phyloP scores from a whole-genome alignment of 352 stramenopile genomes.

The Globisporangium okanoganense region DNA sequence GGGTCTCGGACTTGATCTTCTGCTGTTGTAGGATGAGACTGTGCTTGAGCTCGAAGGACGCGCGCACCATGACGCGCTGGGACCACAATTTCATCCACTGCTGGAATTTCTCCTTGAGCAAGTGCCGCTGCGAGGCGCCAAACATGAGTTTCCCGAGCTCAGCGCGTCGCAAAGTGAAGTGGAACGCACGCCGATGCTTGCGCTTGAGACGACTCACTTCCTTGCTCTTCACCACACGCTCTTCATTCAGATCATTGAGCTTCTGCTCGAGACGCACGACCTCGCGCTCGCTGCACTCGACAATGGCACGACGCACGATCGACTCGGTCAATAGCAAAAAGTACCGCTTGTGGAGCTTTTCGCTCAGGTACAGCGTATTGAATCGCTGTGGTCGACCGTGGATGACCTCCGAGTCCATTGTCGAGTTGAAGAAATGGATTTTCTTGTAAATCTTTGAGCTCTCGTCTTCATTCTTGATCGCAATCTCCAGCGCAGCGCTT shows the following conservation, averaged over 20 bases:
- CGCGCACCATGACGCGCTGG: constrained; percentile 42
- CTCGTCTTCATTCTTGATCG: constrained; percentile 39
- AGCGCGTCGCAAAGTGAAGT: constrained; percentile 38
- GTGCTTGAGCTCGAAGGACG: constrained; percentile 69
- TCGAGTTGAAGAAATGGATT: constrained; percentile 45
- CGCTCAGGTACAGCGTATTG: constrained; percentile 49
- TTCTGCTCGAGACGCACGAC: constrained; percentile 28
- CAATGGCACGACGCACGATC: constrained; percentile 43
- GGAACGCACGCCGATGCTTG: constrained; percentile 36
- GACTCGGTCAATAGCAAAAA: constrained; percentile 59
- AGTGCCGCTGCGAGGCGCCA: constrained; percentile 23
- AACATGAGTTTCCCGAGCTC: constrained; percentile 61
- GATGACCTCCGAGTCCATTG: constrained; percentile 67
- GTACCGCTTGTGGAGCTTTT: constrained; percentile 48
- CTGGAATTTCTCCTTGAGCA: constrained; percentile 50
- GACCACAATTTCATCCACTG: constrained; percentile 63
- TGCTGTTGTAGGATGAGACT: constrained; percentile 53
- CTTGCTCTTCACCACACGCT: constrained; percentile 42
- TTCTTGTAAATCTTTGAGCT: constrained; percentile 31
- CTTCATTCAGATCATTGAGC: constrained; percentile 30
- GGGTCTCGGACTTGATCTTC: constrained; percentile 21
- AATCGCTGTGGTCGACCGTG: constrained; percentile 67
- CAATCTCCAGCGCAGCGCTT: constrained; percentile 24
- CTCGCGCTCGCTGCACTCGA: constrained; percentile 44
- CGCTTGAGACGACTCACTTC: constrained; percentile 48